Base-by-base conservation (phyloP, 1,139 yeast genomes). In the Eremothecium coryli region DNA sequence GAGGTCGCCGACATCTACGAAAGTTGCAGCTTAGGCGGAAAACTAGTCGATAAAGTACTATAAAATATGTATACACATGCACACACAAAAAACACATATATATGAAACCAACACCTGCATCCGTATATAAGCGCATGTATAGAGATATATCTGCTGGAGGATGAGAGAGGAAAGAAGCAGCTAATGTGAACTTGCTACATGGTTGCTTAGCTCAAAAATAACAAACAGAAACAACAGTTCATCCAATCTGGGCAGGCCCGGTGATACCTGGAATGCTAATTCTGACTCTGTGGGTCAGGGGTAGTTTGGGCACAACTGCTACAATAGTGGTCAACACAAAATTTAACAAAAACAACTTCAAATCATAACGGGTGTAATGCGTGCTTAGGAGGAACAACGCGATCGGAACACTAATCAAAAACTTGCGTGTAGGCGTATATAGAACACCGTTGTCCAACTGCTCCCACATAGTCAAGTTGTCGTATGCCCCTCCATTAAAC, bases 381-480 rank as follows among this genome's bases (percentile, higher is more conserved):
- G 97, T 88, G 39, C 93, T 77, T 34, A 86, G 68, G 49, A 90
- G 68, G 52, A 90, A 90, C 52, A 90, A 68, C 7, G 76, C 79
- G 46, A 90, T 82, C 25, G 98, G 98, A 11, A 90, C 95, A 40
- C 84, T 76, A 65, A 88, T 73, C 49, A 90, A 66, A 54, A 86
- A 90, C 61, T 90, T 90, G 66, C 90, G 86, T 18, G 95, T 78
- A 4, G 98, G 98, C 0, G 98, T 90, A 58, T 88, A 90, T 58
- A 86, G 94, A 55, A 86, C 96, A 41, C 97, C 98, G 51, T 88
- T 80, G 60, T 90, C 96, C 45, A 90, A 80, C 61, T 90, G 98
- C 61, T 90, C 98, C 98, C 98, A 90, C 96, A 90, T 84, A 18
- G 96, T 90, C 50, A 90, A 70, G 54, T 85, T 80, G 58, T 90